phyloP scores from a whole-genome alignment of 179 eudicot species.

The Camellia oleifera region DNA sequence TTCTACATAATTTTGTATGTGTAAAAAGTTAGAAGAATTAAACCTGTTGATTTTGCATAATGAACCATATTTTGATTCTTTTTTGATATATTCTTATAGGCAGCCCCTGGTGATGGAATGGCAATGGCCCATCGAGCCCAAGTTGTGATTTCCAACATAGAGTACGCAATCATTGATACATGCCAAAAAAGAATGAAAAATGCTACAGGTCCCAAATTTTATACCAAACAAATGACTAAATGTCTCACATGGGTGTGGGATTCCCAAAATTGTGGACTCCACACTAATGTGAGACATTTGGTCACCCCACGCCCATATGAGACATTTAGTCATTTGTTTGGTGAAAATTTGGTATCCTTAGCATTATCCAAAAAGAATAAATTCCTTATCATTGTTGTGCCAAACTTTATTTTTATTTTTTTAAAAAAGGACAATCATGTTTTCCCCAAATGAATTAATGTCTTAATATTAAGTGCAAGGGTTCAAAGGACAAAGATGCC shows the following conservation, averaged over 20 bases:
- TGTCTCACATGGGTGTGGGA: no score
- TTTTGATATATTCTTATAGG: slow-evolving; percentile 41
- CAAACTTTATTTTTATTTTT: not conserved
- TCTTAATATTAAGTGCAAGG: no score
- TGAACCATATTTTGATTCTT: slow-evolving; percentile 5
- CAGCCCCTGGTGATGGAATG: slow-evolving; percentile 96
- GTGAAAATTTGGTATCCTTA: no score
- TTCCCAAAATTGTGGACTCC: no score
- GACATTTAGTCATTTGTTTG: not conserved
- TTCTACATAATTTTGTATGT: no score
- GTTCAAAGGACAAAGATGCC: no score
- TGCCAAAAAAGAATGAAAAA: no score
- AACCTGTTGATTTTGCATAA: not conserved
- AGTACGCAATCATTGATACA: no score
- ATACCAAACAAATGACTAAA: no score
- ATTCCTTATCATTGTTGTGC: not conserved
- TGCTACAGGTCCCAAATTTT: no score
- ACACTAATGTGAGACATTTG: slow-evolving; percentile 16
- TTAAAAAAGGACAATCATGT: not conserved
- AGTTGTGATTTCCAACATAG: slow-evolving; percentile 55
- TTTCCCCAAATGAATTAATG: not conserved
- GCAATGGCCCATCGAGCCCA: slow-evolving; percentile 98
- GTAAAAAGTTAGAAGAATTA: no score
- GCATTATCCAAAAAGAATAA: not conserved
- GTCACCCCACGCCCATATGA: slow-evolving; percentile 18